Evolutionary conservation across 1,284 basidiomycete genomes (phyloP).

Genomic region (Moesziomyces aphidis): DNA sequence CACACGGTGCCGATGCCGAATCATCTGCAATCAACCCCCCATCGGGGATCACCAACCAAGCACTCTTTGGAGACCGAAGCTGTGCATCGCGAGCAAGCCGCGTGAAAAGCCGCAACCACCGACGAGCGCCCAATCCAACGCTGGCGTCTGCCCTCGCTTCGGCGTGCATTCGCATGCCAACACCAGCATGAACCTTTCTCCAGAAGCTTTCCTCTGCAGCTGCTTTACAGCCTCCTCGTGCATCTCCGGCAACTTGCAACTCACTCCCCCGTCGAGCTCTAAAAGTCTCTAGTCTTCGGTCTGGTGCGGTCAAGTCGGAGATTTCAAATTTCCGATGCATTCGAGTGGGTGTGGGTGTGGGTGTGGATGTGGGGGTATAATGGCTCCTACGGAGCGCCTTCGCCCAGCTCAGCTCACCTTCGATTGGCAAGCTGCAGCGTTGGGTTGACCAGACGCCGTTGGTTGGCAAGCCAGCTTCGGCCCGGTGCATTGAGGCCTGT

Average conservation of each 20-base stretch:
- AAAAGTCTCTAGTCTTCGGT: no score
- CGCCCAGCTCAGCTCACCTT: constrained; percentile 10
- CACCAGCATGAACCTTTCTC: background rate
- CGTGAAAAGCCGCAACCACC: constrained; percentile 5
- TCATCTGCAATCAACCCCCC: no score
- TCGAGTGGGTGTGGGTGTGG: background rate
- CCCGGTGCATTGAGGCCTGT: constrained; percentile 31
- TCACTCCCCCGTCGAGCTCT: background rate
- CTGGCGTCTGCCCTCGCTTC: background rate
- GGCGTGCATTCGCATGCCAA: background rate
- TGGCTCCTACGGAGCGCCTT: no score
- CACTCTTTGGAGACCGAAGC: background rate
- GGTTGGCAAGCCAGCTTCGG: constrained; percentile 34
- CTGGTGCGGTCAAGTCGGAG: no score
- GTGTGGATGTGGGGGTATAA: constrained; percentile 1
- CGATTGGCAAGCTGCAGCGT: constrained; percentile 35
- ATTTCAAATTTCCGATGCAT: constrained; percentile 1
- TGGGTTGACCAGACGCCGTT: constrained; percentile 31
- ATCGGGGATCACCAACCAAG: background rate
- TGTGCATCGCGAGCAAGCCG: background rate
- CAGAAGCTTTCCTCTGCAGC: constrained; percentile 19
- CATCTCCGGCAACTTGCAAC: constrained; percentile 3
- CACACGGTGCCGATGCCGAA: no score
- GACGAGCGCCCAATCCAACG: background rate
- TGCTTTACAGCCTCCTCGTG: background rate